These are phyloP conservation scores for Epichloe festucae DNA, from an alignment of 2,329 filamentous ascomycete species.

Conservation along the genomic window DNA sequence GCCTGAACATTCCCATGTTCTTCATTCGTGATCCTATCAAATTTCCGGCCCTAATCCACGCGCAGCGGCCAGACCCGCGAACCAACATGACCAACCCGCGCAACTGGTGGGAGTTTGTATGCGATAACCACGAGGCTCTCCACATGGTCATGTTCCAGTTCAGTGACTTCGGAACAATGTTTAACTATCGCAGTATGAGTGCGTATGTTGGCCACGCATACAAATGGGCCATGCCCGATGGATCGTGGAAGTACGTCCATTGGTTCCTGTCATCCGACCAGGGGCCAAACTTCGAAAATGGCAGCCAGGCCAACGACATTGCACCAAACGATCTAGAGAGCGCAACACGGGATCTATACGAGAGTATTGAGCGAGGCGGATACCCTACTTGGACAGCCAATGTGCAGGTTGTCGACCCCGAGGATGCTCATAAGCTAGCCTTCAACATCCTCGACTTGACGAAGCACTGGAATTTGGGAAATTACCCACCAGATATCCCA, in stretches of 20 bases:
- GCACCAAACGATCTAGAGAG: slow-evolving; percentile 47
- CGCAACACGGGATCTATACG: slow-evolving; percentile 50
- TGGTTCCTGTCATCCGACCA: slow-evolving; percentile 52
- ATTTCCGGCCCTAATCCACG: slow-evolving; percentile 65
- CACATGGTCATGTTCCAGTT: slow-evolving; percentile 56
- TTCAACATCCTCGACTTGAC: slow-evolving; percentile 59
- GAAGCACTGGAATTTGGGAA: slow-evolving; percentile 53
- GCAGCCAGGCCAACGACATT: slow-evolving; percentile 41
- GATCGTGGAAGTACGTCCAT: slow-evolving; percentile 53
- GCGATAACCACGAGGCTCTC: slow-evolving; percentile 46
- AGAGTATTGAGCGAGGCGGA: slow-evolving; percentile 48
- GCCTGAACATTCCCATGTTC: slow-evolving; percentile 67
- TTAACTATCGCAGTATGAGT: slow-evolving; percentile 53
- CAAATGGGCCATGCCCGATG: slow-evolving; percentile 53
- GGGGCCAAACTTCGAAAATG: slow-evolving; percentile 46
- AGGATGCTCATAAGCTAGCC: slow-evolving; percentile 45
- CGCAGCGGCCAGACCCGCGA: slow-evolving; percentile 62
- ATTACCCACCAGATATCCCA: slow-evolving; percentile 13
- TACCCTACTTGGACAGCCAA: slow-evolving; percentile 51
- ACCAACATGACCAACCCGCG: slow-evolving; percentile 59
- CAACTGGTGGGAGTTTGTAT: slow-evolving; percentile 37
- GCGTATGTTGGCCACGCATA: slow-evolving; percentile 55
- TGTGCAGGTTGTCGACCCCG: slow-evolving; percentile 49
- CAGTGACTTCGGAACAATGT: slow-evolving; percentile 52
- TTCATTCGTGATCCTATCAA: slow-evolving; percentile 64